Conservation (phyloP, 768 basidiomycete species). For the Tephrocybe rancida region DNA sequence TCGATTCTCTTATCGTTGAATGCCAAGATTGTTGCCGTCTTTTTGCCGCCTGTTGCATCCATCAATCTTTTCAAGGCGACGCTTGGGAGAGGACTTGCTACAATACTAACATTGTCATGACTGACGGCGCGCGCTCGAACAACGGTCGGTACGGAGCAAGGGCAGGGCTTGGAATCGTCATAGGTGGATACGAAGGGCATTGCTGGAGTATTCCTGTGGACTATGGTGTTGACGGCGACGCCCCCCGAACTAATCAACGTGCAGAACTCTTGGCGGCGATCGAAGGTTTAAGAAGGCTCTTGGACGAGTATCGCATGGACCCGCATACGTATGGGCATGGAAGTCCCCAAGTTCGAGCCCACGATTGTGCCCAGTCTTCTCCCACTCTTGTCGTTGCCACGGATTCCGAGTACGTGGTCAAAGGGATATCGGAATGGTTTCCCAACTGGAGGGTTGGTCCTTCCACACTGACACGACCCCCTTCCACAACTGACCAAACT, state of each 20-base stretch:
- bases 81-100: conserved; percentile 18
- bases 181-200: conserved; percentile 5
- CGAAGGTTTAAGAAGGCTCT: background rate
- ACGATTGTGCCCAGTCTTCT: background rate
- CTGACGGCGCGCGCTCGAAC: conserved; percentile 29
- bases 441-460: background rate
- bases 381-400: background rate
- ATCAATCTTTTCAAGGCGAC: background rate
- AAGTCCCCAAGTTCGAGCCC: too few species aligned
- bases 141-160: conserved; percentile 24
- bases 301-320: background rate
- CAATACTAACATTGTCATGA: conserved; percentile 24
- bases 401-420: conserved; percentile 1
- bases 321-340: too few species aligned
- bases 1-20: background rate
- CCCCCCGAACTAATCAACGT: conserved; percentile 15
- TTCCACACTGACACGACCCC: background rate
- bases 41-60: background rate
- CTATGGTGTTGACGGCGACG: conserved; percentile 8
- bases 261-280: conserved; percentile 18
- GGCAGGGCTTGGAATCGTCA: conserved; percentile 26
- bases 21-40: background rate
- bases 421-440: background rate
- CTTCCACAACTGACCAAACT: background rate
- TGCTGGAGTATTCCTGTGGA: conserved; percentile 15